A percentile compares a stretch with the other conserved stretches of the same genome.
phyloP scores from a whole-genome alignment of 805 yeast species.

The Pichia cephalocereana region DNA sequence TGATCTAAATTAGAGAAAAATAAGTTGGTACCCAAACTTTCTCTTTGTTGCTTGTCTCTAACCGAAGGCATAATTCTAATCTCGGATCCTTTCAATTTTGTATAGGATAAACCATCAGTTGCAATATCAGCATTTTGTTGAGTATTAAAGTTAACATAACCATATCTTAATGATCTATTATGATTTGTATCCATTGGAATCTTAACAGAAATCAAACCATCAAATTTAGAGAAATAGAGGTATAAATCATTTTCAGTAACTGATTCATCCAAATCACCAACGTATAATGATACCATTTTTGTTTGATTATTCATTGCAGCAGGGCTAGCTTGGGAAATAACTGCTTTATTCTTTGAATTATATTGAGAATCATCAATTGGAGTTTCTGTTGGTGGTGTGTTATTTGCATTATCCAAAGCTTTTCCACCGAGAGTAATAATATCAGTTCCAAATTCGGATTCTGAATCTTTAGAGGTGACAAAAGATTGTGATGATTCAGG shows the following conservation, averaged over 20 bases:
- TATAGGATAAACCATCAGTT: constrained; percentile 47
- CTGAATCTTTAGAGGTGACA: background rate
- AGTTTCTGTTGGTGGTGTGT: too few relatives aligned
- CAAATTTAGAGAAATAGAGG: constrained; percentile 32
- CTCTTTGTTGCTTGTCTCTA: constrained; percentile 33
- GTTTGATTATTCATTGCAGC: constrained; percentile 2
- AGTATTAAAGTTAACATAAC: constrained; percentile 53
- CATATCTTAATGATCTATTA: constrained; percentile 60
- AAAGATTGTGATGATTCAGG: background rate
- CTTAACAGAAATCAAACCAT: constrained; percentile 48
- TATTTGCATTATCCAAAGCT: background rate
- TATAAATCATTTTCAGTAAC: constrained; percentile 42
- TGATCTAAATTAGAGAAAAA: constrained; percentile 38
- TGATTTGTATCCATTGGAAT: constrained; percentile 46
- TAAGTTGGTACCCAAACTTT: constrained; percentile 40
- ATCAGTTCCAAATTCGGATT: constrained; percentile 7
- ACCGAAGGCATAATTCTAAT: constrained; percentile 49
- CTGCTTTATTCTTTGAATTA: background rate
- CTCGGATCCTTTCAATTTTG: constrained; percentile 31
- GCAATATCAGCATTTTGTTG: constrained; percentile 47
- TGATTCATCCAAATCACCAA: constrained; percentile 49
- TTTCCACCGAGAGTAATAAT: constrained; percentile 1
- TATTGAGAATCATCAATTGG: too few relatives aligned
- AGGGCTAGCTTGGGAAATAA: too few relatives aligned
- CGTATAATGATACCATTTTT: constrained; percentile 35